A percentile compares a stretch with the other conserved stretches of the same genome.
These are phyloP conservation scores for Globisporangium middletonii DNA, from an alignment of 352 stramenopile species.

Conservation along the genomic window DNA sequence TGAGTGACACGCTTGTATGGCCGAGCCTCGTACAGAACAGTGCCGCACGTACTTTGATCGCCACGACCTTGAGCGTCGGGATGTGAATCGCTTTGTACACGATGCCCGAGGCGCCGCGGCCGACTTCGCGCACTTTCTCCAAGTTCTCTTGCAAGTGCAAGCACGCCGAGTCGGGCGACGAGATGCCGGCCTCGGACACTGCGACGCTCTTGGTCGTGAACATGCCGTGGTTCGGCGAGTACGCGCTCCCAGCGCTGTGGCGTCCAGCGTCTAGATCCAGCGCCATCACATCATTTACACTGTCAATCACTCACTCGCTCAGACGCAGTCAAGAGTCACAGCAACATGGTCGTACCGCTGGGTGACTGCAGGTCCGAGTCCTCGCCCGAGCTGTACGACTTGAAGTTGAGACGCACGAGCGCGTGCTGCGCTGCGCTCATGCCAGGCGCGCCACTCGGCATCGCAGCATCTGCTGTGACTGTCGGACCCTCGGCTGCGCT, in stretches of 20 bases:
- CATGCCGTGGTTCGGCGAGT: slow-evolving; percentile 84
- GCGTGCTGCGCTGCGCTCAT: slow-evolving; percentile 62
- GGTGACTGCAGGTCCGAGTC: slow-evolving; percentile 66
- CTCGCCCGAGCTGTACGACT: slow-evolving; percentile 59
- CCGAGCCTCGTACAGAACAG: slow-evolving; percentile 3
- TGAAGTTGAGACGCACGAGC: slow-evolving; percentile 63
- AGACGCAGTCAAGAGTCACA: background rate
- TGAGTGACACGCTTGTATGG: background rate
- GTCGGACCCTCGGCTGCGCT: slow-evolving; percentile 1
- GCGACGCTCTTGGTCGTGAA: slow-evolving; percentile 81
- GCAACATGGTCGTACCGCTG: slow-evolving; percentile 27
- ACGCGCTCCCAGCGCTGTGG: slow-evolving; percentile 72
- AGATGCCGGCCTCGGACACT: slow-evolving; percentile 82
- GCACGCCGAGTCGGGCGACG: slow-evolving; percentile 66
- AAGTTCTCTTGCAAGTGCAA: slow-evolving; percentile 84
- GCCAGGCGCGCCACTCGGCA: slow-evolving; percentile 2
- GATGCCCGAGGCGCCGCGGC: slow-evolving; percentile 73
- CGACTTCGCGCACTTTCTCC: slow-evolving; percentile 71
- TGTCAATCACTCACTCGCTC: no score
- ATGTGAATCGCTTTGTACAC: slow-evolving; percentile 91
- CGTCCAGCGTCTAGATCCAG: slow-evolving; percentile 29
- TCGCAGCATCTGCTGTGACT: slow-evolving; percentile 5
- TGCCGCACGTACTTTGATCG: slow-evolving; percentile 60
- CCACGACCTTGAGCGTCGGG: slow-evolving; percentile 85
- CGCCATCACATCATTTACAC: no score